phyloP scores from a whole-genome alignment of 176 grass and related monocot genomes.

The Poa annua region DNA sequence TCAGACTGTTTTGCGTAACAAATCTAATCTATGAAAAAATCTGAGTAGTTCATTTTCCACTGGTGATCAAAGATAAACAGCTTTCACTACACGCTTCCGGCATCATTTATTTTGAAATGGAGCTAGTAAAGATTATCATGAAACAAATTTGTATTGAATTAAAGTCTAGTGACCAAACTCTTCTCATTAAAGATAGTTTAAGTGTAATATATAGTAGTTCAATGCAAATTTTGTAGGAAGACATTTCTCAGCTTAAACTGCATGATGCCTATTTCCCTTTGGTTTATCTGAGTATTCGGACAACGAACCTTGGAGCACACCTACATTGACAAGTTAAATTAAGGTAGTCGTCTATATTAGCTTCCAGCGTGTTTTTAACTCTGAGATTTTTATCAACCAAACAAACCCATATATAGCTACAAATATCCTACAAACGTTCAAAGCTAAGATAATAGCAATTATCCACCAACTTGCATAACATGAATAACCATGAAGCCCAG shows the following conservation, averaged over 20 bases:
- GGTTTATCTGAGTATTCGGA: not conserved
- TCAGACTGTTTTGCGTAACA: not conserved
- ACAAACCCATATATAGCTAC: conserved; percentile 3
- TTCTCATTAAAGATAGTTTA: conserved; percentile 1
- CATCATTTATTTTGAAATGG: not conserved
- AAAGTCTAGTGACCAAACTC: not conserved
- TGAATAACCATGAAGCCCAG: conserved; percentile 8
- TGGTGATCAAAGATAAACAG: not conserved
- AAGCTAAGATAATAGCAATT: not conserved
- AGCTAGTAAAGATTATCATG: conserved; percentile 1
- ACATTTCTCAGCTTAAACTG: not conserved
- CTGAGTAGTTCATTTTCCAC: not conserved
- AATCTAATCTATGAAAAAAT: not conserved
- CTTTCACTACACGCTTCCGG: not conserved
- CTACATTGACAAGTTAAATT: conserved; percentile 13
- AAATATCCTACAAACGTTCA: not conserved
- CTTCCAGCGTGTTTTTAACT: not conserved
- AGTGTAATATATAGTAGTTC: not conserved
- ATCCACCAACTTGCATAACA: not conserved
- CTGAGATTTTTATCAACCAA: not conserved
- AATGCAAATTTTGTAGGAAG: not conserved
- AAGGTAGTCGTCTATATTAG: not conserved
- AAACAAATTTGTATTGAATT: not conserved
- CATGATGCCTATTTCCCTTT: not conserved
- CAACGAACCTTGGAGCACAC: not conserved